Conservation (phyloP, 2,329 filamentous ascomycete species). For the Setomelanomma holmii region DNA sequence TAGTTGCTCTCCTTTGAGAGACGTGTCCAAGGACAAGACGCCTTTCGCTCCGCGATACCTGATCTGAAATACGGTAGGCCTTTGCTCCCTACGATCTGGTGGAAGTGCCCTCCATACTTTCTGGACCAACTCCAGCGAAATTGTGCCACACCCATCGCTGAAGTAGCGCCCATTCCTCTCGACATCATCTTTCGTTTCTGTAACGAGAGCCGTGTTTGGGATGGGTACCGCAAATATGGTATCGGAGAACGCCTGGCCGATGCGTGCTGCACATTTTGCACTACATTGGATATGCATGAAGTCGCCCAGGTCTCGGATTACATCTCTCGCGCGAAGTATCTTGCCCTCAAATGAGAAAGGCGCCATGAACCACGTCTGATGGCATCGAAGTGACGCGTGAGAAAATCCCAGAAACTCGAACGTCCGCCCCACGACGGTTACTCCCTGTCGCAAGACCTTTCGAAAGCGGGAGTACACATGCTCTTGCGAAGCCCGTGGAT, state of each 20-base stretch:
- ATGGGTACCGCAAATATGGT: slow-evolving; percentile 70
- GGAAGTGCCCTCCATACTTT: slow-evolving; percentile 66
- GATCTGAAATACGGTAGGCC: slow-evolving; percentile 67
- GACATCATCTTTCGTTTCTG: slow-evolving; percentile 59
- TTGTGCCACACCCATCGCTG: slow-evolving; percentile 80
- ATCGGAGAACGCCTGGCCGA: slow-evolving; percentile 78
- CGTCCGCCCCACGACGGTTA: slow-evolving; percentile 50
- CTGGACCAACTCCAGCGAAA: slow-evolving; percentile 67
- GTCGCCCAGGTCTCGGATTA: slow-evolving; percentile 39
- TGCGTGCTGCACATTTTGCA: slow-evolving; percentile 66
- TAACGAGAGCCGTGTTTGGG: slow-evolving; percentile 57
- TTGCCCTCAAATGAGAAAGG: slow-evolving; percentile 28
- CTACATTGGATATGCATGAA: slow-evolving; percentile 60
- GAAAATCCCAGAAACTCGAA: slow-evolving; percentile 45
- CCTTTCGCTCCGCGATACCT: slow-evolving; percentile 76
- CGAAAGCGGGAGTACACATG: slow-evolving; percentile 60
- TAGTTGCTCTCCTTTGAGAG: slow-evolving; percentile 64
- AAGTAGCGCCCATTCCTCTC: slow-evolving; percentile 67
- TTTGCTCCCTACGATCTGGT: slow-evolving; percentile 47
- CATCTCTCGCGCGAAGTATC: slow-evolving; percentile 66
- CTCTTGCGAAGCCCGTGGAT: slow-evolving; percentile 47
- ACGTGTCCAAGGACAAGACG: slow-evolving; percentile 65
- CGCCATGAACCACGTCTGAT: slow-evolving; percentile 45
- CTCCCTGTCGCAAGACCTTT: slow-evolving; percentile 62
- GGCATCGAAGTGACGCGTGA: slow-evolving; percentile 38